Conservation (phyloP, 805 yeast genomes). For the Candida wancherniae region DNA sequence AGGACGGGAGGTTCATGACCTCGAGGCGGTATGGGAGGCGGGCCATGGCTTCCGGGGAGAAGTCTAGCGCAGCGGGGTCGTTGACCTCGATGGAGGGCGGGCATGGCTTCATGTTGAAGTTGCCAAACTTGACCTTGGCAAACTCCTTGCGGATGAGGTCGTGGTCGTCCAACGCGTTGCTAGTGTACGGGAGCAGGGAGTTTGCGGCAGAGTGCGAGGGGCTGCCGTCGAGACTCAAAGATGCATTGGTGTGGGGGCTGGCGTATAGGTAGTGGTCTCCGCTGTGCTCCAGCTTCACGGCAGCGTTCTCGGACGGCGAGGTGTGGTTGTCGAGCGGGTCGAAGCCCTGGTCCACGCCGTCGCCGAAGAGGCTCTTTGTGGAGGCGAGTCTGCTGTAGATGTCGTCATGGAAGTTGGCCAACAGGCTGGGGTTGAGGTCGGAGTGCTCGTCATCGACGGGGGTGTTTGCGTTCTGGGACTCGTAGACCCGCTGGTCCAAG, state of each 20-base stretch:
- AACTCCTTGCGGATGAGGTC: slow-evolving; percentile 47
- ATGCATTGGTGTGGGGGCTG: slow-evolving; percentile 15
- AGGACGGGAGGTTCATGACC: slow-evolving; percentile 64
- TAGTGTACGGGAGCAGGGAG: slow-evolving; percentile 11
- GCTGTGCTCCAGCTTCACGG: not conserved
- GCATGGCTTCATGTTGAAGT: slow-evolving; percentile 32
- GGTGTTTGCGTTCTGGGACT: slow-evolving; percentile 22
- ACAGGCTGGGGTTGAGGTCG: slow-evolving; percentile 1
- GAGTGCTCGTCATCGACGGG: slow-evolving; percentile 11
- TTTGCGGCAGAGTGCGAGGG: slow-evolving; percentile 13
- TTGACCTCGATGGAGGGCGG: slow-evolving; percentile 29
- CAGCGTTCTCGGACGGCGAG: not conserved
- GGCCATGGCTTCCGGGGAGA: slow-evolving; percentile 31
- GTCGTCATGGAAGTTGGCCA: slow-evolving; percentile 6
- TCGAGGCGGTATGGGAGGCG: slow-evolving; percentile 45
- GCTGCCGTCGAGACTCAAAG: slow-evolving; percentile 18
- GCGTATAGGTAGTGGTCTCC: slow-evolving; percentile 20
- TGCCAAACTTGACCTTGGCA: slow-evolving; percentile 52
- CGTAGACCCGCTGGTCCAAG: slow-evolving; percentile 49
- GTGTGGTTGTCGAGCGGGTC: slow-evolving; percentile 1
- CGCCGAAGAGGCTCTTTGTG: slow-evolving; percentile 3
- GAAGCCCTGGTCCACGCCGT: slow-evolving; percentile 4
- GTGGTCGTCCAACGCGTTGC: slow-evolving; percentile 24
- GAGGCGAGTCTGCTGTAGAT: slow-evolving; percentile 6
- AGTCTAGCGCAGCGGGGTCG: slow-evolving; percentile 33